These are phyloP conservation scores for Xanthoconium stramineum DNA, from an alignment of 768 basidiomycete genomes.

Conservation along the genomic window DNA sequence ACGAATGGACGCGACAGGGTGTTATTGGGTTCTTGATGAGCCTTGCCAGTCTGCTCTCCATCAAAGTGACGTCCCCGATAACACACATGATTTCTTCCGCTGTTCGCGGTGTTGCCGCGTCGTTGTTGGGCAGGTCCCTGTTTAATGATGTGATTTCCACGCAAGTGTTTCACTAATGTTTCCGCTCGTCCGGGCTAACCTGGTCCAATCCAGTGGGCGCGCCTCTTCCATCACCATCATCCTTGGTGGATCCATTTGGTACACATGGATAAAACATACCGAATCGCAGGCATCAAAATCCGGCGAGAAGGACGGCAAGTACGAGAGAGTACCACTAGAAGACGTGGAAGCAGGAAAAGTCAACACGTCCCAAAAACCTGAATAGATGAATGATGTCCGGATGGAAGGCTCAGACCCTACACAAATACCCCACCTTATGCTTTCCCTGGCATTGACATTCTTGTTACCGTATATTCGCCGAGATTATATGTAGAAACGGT, in stretches of 20 bases:
- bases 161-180: conserved; percentile 41
- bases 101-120: conserved; percentile 91
- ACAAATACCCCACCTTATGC: conserved; percentile 12
- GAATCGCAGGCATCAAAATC: conserved; percentile 49
- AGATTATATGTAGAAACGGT: conserved; percentile 17
- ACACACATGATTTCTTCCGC: conserved; percentile 98
- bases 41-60: conserved; percentile 87
- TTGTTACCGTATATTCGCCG: conserved; percentile 6
- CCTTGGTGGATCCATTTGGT: conserved; percentile 76
- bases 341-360: conserved; percentile 54
- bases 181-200: neutral
- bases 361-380: conserved; percentile 26
- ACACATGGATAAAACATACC: conserved; percentile 84
- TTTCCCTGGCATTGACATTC: neutral
- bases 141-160: conserved; percentile 79
- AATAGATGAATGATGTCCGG: conserved; percentile 14
- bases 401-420: conserved; percentile 6
- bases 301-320: conserved; percentile 34
- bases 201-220: conserved; percentile 56
- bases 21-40: conserved; percentile 91
- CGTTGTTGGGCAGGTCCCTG: conserved; percentile 74
- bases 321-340: conserved; percentile 64
- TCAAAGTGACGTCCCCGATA: conserved; percentile 96
- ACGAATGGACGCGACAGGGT: conserved; percentile 47
- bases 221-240: conserved; percentile 78